phyloP scores from a whole-genome alignment of 2,329 filamentous ascomycete genomes.

The Botrytis tulipae region DNA sequence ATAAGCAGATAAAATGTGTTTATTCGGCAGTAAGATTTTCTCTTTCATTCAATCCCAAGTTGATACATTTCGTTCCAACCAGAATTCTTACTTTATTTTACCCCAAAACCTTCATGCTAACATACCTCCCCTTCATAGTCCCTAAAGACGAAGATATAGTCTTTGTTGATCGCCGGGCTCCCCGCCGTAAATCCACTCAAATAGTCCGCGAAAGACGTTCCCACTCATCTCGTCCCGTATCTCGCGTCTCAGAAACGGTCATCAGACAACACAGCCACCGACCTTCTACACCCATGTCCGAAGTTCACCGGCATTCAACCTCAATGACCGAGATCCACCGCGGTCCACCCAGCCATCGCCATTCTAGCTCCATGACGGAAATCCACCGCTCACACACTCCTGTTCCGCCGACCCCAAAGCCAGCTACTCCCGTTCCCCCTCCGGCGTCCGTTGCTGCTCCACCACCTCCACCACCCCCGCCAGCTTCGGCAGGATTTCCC shows the following conservation, averaged over 20 bases:
- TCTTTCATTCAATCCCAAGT: not conserved
- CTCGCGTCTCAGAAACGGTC: conserved; percentile 18
- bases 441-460: not conserved
- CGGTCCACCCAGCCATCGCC: not conserved
- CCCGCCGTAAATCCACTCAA: conserved; percentile 8
- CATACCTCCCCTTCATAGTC: not conserved
- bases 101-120: not conserved
- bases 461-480: not conserved
- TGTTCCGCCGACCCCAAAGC: not conserved
- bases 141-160: conserved; percentile 20
- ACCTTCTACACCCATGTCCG: conserved; percentile 1
- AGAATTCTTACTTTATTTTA: too few species aligned
- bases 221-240: conserved; percentile 7
- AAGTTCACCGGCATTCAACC: conserved; percentile 8
- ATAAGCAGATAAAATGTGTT: not conserved
- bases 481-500: not conserved
- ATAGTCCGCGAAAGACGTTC: not conserved
- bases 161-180: conserved; percentile 13
- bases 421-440: not conserved
- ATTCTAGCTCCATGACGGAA: conserved; percentile 2
- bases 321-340: conserved; percentile 3
- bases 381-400: not conserved
- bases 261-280: conserved; percentile 15
- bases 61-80: not conserved
- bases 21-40: not conserved